Evolutionary conservation across 805 yeast genomes (phyloP).

Genomic region (Starmerella etchellsii): DNA sequence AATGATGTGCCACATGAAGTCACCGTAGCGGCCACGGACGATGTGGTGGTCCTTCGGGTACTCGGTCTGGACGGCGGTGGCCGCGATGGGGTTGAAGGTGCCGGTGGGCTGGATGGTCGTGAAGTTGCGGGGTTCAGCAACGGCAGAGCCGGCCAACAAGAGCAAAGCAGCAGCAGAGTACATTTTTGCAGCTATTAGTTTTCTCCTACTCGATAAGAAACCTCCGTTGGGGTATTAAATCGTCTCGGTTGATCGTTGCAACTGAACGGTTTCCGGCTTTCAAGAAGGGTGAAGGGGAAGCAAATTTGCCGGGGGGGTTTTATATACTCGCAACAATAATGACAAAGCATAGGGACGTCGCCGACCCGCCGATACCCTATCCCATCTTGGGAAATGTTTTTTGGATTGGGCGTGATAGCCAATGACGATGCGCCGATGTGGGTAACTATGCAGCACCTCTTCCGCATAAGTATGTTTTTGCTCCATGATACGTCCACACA

Average conservation of each 20-base stretch:
- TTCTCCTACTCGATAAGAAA: background rate
- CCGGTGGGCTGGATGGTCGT: constrained; percentile 23
- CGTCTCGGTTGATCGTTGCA: background rate
- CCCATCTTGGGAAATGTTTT: no score
- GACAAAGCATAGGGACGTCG: no score
- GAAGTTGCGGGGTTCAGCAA: constrained; percentile 21
- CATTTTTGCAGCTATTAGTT: constrained; percentile 5
- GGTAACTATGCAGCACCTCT: no score
- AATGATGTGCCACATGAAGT: constrained; percentile 32
- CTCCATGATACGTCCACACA: no score
- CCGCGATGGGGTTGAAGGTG: constrained; percentile 23
- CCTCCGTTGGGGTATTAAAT: constrained; percentile 2
- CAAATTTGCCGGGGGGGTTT: no score
- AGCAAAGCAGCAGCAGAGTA: constrained; percentile 15
- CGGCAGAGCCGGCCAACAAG: constrained; percentile 19
- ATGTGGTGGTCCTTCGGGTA: constrained; percentile 25
- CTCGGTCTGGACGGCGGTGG: constrained; percentile 24
- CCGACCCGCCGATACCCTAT: no score
- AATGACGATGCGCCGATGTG: no score
- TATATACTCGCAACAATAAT: no score
- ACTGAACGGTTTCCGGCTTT: no score
- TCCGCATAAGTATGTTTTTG: no score
- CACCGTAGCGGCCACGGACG: constrained; percentile 22
- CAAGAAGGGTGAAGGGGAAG: no score
- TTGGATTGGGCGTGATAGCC: no score